These are phyloP conservation scores for Aspergillus olivimuriae DNA, from an alignment of 495 filamentous ascomycete species.

Conservation along the genomic window DNA sequence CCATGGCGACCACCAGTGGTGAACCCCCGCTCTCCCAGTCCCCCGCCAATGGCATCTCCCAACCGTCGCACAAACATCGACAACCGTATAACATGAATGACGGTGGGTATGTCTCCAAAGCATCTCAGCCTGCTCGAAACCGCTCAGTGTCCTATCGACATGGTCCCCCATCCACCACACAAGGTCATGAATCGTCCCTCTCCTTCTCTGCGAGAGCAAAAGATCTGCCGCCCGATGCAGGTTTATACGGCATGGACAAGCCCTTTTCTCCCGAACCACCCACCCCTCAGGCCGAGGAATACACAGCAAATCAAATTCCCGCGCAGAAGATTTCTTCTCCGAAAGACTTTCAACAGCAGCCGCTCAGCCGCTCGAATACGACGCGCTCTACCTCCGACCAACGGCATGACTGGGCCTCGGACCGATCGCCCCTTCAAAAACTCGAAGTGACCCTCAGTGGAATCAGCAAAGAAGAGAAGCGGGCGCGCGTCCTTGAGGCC, in stretches of 20 bases:
- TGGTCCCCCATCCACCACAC: slow-evolving; percentile 1
- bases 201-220: slow-evolving; percentile 18
- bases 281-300: not conserved
- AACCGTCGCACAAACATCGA: slow-evolving; percentile 30
- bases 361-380: slow-evolving; percentile 31
- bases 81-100: slow-evolving; percentile 5
- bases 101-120: slow-evolving; percentile 21
- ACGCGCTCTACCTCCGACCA: slow-evolving; percentile 28
- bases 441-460: slow-evolving; percentile 81
- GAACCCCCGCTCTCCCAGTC: slow-evolving; percentile 43
- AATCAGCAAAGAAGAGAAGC: slow-evolving; percentile 88
- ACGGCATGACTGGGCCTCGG: slow-evolving; percentile 53
- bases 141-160: slow-evolving; percentile 51
- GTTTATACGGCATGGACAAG: slow-evolving; percentile 5
- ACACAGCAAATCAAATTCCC: not conserved
- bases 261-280: slow-evolving; percentile 8
- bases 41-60: slow-evolving; percentile 37
- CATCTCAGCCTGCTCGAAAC: slow-evolving; percentile 52
- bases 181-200: slow-evolving; percentile 5
- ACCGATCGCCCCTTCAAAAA: slow-evolving; percentile 84
- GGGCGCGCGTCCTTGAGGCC: slow-evolving; percentile 71
- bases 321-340: too few species aligned
- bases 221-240: slow-evolving; percentile 7
- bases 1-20: slow-evolving; percentile 22
- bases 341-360: slow-evolving; percentile 8